These are phyloP conservation scores for Tephrocybe sp. DNA, from an alignment of 768 basidiomycete species.

Conservation along the genomic window DNA sequence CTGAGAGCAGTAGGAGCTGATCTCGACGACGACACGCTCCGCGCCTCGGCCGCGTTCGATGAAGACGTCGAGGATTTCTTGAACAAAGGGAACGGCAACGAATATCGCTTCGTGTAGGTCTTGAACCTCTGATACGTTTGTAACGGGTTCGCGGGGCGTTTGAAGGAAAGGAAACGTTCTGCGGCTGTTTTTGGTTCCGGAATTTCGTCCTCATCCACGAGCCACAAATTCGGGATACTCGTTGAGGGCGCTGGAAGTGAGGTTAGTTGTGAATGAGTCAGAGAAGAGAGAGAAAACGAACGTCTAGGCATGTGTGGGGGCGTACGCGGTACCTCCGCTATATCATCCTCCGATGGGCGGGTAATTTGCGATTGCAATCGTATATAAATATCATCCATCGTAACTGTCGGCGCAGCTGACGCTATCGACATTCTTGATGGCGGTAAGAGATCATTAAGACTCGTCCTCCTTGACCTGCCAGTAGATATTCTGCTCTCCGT, in stretches of 20 bases:
- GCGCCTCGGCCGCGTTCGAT: background rate
- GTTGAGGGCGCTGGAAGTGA: background rate
- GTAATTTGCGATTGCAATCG: slow-evolving; percentile 19
- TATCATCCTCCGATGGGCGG: slow-evolving; percentile 19
- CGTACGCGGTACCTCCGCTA: slow-evolving; percentile 31
- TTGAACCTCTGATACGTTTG: slow-evolving; percentile 38
- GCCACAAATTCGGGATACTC: slow-evolving; percentile 49
- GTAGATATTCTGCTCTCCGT: slow-evolving; percentile 2
- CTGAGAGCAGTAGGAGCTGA: slow-evolving; percentile 11
- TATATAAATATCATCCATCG: slow-evolving; percentile 28
- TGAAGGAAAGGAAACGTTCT: slow-evolving; percentile 30
- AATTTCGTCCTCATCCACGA: slow-evolving; percentile 32
- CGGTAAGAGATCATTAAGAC: slow-evolving; percentile 21
- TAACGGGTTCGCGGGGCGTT: slow-evolving; percentile 15
- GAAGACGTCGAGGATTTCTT: slow-evolving; percentile 2
- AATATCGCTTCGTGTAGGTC: slow-evolving; percentile 48
- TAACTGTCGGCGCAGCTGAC: slow-evolving; percentile 16
- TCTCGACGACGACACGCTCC: slow-evolving; percentile 10
- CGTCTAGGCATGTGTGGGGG: slow-evolving; percentile 20
- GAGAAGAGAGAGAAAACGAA: background rate
- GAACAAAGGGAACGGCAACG: slow-evolving; percentile 42
- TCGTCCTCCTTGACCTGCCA: slow-evolving; percentile 19
- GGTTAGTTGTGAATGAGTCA: background rate
- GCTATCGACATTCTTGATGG: slow-evolving; percentile 6
- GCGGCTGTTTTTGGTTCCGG: slow-evolving; percentile 28